These are phyloP conservation scores for Sicyos baderoa DNA, from an alignment of 306 rosid genomes.

Conservation along the genomic window DNA sequence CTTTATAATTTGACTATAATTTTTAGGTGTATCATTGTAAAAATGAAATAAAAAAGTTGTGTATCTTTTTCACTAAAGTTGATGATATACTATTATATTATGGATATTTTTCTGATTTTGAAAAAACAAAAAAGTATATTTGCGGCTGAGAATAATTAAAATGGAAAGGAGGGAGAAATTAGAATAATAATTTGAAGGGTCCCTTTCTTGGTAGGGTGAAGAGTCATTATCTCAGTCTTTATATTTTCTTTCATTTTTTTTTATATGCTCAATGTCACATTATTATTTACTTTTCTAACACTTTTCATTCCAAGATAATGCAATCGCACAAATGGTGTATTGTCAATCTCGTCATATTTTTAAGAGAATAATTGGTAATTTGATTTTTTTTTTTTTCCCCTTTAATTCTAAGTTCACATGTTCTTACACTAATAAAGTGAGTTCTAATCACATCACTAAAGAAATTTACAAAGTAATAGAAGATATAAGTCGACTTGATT, in stretches of 20 bases:
- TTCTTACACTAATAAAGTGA: no score
- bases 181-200: neutral
- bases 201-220: slow-evolving; percentile 1
- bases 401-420: neutral
- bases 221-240: slow-evolving; percentile 14
- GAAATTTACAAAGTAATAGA: neutral
- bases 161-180: neutral
- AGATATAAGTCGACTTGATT: no score
- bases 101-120: neutral
- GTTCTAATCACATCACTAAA: neutral
- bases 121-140: neutral
- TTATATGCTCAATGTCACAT: slow-evolving; percentile 10
- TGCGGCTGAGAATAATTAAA: slow-evolving; percentile 7
- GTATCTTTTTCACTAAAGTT: neutral
- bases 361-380: neutral
- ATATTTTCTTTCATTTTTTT: neutral
- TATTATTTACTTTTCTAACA: slow-evolving; percentile 2
- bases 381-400: neutral
- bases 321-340: neutral
- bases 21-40: neutral
- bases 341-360: neutral
- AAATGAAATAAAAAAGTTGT: neutral
- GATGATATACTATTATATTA: no score
- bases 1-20: neutral
- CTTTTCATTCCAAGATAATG: neutral